Base-by-base conservation (phyloP, 768 basidiomycete genomes). In the Rhodotorula babjevae region DNA sequence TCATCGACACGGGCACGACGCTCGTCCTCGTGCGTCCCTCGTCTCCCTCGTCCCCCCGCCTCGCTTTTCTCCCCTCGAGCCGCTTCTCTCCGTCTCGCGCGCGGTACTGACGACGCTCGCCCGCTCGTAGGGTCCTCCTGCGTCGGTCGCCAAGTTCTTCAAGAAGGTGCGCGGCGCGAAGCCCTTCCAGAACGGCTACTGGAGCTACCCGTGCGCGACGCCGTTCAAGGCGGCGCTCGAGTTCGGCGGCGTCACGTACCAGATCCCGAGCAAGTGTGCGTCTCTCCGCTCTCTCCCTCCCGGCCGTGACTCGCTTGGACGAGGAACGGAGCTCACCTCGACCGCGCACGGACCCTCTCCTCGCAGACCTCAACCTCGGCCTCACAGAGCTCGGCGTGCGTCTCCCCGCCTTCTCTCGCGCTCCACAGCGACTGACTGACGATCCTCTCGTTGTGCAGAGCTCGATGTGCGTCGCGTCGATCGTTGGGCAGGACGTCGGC, bases 331-430 rank as follows among this genome's bases (percentile, higher is more conserved):
- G 36, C 36, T 36, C 36, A 36, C 36, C 5, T 36, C 36, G 9
- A 36, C 36, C 36, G 4, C 36, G 36, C 23, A 27, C 46, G 12
- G 44, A 4, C 27, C 50, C 50, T n/a, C n/a, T n/a, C n/a, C n/a
- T 25, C 12, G 77, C 75, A n/a, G 81, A 79, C 71, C 74, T 81
- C 77, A 86, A 85, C 79, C 79, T 86, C 14, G 86, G 85, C 10
- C 76, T 74, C 8, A 68, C 53, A 3, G 52, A 31, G 15, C 25
- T 29, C 14, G 67, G 67, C 25, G 60, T 56, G 18, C 40, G 60
- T 21, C 19, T 6, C 18, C 25, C 1, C 3, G 6, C 3, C 65
- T 29, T 42, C 15, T 9, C 56, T 12, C 33, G 5, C 8, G 1
- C 3, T 29, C 49, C 12, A 7, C 6, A 29, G 15, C 19, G 25